These are phyloP conservation scores for Sporothrix sp. DNA, from an alignment of 2,329 filamentous ascomycete species.

Conservation along the genomic window DNA sequence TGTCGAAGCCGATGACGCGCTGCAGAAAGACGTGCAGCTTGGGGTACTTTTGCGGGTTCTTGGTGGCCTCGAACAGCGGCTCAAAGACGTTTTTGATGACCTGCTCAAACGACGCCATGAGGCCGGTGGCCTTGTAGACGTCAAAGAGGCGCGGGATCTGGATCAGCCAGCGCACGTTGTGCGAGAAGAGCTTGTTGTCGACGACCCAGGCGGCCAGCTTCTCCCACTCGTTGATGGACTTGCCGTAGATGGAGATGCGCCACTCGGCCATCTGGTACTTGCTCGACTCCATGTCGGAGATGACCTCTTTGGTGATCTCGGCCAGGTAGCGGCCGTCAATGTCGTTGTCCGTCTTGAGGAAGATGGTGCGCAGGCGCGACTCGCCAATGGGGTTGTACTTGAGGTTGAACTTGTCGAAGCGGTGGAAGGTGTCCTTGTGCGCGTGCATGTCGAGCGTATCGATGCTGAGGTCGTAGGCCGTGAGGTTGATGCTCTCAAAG, in stretches of 20 bases:
- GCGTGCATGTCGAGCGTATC: conserved; percentile 99
- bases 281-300: conserved; percentile 91
- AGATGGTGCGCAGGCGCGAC: conserved; percentile 92
- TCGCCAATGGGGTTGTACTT: conserved; percentile 98
- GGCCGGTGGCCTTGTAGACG: conserved; percentile 80
- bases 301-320: conserved; percentile 97
- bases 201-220: conserved; percentile 95
- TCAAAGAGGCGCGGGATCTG: conserved; percentile 92
- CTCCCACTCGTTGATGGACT: conserved; percentile 89
- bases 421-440: conserved; percentile 95
- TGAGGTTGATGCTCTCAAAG: conserved; percentile 94
- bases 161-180: conserved; percentile 94
- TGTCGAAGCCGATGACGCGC: conserved; percentile 92
- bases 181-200: conserved; percentile 95
- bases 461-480: conserved; percentile 94
- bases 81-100: conserved; percentile 87
- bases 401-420: conserved; percentile 98
- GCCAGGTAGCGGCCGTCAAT: conserved; percentile 93
- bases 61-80: conserved; percentile 88
- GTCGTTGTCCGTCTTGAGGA: conserved; percentile 96
- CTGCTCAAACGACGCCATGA: conserved; percentile 85
- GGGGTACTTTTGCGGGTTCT: conserved; percentile 73
- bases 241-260: conserved; percentile 95
- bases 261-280: conserved; percentile 99
- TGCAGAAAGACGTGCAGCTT: conserved; percentile 94